Percentiles rank a stretch among this genome's conserved stretches.
Evolutionary conservation across 495 filamentous ascomycete species (phyloP).

Genomic region (Symbiotaphrina buchneri): DNA sequence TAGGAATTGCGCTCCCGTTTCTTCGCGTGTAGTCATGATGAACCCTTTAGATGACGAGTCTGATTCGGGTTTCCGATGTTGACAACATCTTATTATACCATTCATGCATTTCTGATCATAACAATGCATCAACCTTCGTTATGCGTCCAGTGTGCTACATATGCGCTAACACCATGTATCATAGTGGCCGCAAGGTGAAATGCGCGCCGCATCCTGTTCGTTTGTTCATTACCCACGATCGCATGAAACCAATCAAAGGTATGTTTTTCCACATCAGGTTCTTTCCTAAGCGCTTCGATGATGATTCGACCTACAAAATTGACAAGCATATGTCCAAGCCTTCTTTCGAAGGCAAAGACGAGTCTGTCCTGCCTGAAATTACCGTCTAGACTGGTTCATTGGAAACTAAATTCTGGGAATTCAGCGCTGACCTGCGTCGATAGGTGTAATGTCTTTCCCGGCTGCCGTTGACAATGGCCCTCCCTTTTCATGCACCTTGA

Average conservation of each 20-base stretch:
- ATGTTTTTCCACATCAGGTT: not conserved
- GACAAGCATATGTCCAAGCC: constrained; percentile 84
- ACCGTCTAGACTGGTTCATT: constrained; percentile 5
- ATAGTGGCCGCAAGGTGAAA: not conserved
- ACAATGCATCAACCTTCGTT: constrained; percentile 10
- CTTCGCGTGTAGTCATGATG: constrained; percentile 30
- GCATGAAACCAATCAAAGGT: not conserved
- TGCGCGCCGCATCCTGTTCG: constrained; percentile 1
- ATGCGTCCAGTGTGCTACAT: not conserved
- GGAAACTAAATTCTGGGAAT: not conserved
- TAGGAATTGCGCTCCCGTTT: no score
- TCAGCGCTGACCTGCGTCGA: constrained; percentile 9
- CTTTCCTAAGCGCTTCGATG: constrained; percentile 15
- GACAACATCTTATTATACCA: constrained; percentile 50
- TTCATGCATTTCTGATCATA: constrained; percentile 55
- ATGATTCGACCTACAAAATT: constrained; percentile 40
- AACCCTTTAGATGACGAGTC: constrained; percentile 71
- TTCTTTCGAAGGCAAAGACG: constrained; percentile 32
- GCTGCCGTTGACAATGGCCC: not conserved
- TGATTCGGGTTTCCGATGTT: constrained; percentile 60
- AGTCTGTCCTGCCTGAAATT: constrained; percentile 18
- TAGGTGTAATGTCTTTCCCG: not conserved
- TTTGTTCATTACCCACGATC: not conserved
- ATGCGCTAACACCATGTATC: not conserved
- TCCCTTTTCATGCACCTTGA: not conserved